Percentiles rank a stretch among this genome's conserved stretches.
phyloP scores from a whole-genome alignment of 148 eudicot species.

The Fagopyrum tataricum region DNA sequence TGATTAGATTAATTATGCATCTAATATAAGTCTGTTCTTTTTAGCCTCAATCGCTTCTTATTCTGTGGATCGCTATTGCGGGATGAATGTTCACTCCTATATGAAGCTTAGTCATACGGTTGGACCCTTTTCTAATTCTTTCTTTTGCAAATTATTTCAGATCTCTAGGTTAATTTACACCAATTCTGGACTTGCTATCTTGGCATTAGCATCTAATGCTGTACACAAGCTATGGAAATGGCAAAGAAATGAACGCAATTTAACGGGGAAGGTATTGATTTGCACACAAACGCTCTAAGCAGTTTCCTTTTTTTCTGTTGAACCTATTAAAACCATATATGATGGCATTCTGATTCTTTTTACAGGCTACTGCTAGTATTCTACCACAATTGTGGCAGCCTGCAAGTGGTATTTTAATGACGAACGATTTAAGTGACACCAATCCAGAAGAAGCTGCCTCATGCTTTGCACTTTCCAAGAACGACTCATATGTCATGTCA shows the following conservation, averaged over 20 bases:
- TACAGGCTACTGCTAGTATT: slow-evolving; percentile 86
- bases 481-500: slow-evolving; percentile 95
- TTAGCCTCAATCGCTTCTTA: background rate
- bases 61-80: too few species aligned
- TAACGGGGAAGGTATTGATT: slow-evolving; percentile 60
- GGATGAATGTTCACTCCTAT: background rate
- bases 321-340: background rate
- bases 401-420: slow-evolving; percentile 90
- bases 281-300: background rate
- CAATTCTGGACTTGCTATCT: slow-evolving; percentile 48
- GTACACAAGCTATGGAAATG: slow-evolving; percentile 71
- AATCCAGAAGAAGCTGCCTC: slow-evolving; percentile 89
- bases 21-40: background rate
- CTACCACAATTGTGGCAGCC: slow-evolving; percentile 97
- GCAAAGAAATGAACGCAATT: slow-evolving; percentile 74
- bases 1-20: background rate
- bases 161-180: slow-evolving; percentile 54
- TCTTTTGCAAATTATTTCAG: slow-evolving; percentile 22
- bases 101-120: background rate
- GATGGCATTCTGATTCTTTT: slow-evolving; percentile 8
- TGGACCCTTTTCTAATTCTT: background rate
- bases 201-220: slow-evolving; percentile 53
- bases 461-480: slow-evolving; percentile 94
- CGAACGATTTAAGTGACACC: slow-evolving; percentile 76
- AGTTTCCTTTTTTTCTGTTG: background rate